These are phyloP conservation scores for Saccharomycopsis amapae DNA, from an alignment of 805 yeast species.

Conservation along the genomic window DNA sequence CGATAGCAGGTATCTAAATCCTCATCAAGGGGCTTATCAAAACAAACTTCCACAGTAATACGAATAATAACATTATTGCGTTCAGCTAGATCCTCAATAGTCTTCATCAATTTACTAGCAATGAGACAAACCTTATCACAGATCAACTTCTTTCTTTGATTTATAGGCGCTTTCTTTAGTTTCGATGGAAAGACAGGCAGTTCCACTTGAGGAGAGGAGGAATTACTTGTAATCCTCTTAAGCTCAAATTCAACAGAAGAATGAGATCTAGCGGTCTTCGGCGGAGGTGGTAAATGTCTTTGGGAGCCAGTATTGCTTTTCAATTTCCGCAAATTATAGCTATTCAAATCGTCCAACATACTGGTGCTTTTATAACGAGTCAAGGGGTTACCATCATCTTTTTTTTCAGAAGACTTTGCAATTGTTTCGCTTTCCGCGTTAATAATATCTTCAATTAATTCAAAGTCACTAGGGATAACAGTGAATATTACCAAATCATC, in stretches of 20 bases:
- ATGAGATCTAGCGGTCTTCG: conserved; percentile 1
- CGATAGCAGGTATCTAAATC: conserved; percentile 15
- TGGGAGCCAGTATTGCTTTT: conserved; percentile 3
- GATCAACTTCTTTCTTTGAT: not conserved
- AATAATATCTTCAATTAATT: conserved; percentile 5
- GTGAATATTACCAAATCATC: conserved; percentile 61
- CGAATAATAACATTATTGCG: conserved; percentile 4
- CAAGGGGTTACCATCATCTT: not conserved
- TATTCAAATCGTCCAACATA: conserved; percentile 20
- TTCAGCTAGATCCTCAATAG: conserved; percentile 6
- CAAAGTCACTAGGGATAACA: conserved; percentile 32
- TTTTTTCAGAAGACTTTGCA: not conserved
- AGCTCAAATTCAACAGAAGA: conserved; percentile 10
- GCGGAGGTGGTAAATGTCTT: not conserved
- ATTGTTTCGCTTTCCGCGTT: too few relatives aligned
- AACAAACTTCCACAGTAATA: conserved; percentile 21
- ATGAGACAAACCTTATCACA: conserved; percentile 2
- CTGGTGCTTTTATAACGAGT: conserved; percentile 19
- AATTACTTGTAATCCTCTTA: conserved; percentile 4
- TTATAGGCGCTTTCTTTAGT: not conserved
- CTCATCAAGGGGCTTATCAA: conserved; percentile 17
- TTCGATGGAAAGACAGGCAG: not conserved
- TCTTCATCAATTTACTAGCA: conserved; percentile 11
- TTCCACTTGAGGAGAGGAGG: not conserved
- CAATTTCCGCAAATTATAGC: conserved; percentile 2